phyloP scores from a whole-genome alignment of 169 alveolate species.

The Eimeria nieschulzi region DNA sequence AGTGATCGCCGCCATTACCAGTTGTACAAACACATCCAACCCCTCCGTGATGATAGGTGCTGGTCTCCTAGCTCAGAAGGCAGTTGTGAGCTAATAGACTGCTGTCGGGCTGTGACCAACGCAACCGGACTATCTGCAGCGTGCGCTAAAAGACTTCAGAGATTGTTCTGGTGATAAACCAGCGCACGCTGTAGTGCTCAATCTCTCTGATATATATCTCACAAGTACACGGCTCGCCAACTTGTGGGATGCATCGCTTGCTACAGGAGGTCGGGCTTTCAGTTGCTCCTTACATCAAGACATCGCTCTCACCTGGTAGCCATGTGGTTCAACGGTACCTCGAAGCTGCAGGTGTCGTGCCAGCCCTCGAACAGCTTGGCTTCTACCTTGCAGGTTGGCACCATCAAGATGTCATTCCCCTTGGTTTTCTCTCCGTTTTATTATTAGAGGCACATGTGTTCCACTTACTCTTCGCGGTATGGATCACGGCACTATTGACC shows the following conservation, averaged over 20 bases:
- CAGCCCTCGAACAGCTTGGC: slow-evolving; percentile 92
- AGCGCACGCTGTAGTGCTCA: neutral
- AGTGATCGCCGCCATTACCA: slow-evolving; percentile 96
- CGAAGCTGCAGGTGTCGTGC: slow-evolving; percentile 87
- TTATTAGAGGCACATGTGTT: no score
- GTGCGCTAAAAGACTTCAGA: neutral
- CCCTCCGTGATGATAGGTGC: slow-evolving; percentile 98
- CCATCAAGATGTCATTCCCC: no score
- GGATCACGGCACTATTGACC: no score
- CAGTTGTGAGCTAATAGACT: slow-evolving; percentile 84
- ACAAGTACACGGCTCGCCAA: neutral
- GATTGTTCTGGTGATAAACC: neutral
- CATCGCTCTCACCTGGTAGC: slow-evolving; percentile 89
- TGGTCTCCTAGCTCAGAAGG: slow-evolving; percentile 95
- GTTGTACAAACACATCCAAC: slow-evolving; percentile 97
- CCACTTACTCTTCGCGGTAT: no score
- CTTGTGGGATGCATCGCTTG: slow-evolving; percentile 74
- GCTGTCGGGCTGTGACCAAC: neutral
- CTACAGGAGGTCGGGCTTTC: slow-evolving; percentile 80
- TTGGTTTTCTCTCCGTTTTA: no score
- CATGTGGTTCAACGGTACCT: slow-evolving; percentile 79
- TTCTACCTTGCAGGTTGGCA: slow-evolving; percentile 82
- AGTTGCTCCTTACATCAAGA: slow-evolving; percentile 85
- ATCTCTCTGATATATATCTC: neutral
- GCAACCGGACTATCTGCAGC: neutral